These are phyloP conservation scores for Xerocomus brunneocitrinus DNA, from an alignment of 768 basidiomycete species.

Conservation along the genomic window DNA sequence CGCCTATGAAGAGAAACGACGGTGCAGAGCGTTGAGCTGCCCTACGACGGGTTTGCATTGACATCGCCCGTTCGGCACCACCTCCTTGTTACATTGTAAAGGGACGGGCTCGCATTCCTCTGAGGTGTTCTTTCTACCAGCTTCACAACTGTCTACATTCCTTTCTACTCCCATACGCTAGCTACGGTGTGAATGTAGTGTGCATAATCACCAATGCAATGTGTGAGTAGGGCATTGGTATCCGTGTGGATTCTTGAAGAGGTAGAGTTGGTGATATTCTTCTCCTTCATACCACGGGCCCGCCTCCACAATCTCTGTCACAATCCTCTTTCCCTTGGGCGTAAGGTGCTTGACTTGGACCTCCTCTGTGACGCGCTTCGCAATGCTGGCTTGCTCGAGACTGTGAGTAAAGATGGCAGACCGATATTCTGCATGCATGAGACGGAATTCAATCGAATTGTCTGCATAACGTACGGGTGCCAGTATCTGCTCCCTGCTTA, in stretches of 20 bases:
- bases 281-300: slow-evolving; percentile 81
- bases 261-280: slow-evolving; percentile 79
- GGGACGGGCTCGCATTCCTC: slow-evolving; percentile 53
- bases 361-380: slow-evolving; percentile 73
- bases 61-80: slow-evolving; percentile 65
- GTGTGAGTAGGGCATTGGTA: slow-evolving; percentile 91
- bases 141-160: not conserved
- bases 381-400: slow-evolving; percentile 66
- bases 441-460: not conserved
- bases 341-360: slow-evolving; percentile 82
- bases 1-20: slow-evolving; percentile 49
- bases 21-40: slow-evolving; percentile 58
- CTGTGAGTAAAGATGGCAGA: slow-evolving; percentile 85
- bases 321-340: slow-evolving; percentile 66
- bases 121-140: slow-evolving; percentile 42
- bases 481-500: slow-evolving; percentile 70
- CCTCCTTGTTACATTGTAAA: slow-evolving; percentile 54
- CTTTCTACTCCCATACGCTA: not conserved
- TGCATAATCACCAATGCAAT: slow-evolving; percentile 61
- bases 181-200: not conserved
- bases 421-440: slow-evolving; percentile 66
- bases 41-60: slow-evolving; percentile 45
- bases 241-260: slow-evolving; percentile 75
- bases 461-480: slow-evolving; percentile 57
- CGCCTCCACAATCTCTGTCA: slow-evolving; percentile 67